Conservation (phyloP, 495 filamentous ascomycete genomes). For the Penicillium coffeae region DNA sequence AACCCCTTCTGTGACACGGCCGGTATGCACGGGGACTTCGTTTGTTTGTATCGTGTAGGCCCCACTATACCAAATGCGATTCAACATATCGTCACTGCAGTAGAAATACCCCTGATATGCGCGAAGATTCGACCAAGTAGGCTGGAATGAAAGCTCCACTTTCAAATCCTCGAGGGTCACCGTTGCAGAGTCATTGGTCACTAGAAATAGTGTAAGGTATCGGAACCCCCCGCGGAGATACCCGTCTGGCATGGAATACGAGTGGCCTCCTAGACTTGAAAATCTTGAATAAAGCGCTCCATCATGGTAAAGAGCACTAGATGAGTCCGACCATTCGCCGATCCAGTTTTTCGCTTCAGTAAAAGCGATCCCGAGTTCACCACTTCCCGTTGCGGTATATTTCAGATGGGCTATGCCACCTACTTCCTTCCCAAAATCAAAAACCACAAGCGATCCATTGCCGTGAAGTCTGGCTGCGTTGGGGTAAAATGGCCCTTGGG, state of each 20-base stretch:
- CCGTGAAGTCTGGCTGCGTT: constrained; percentile 31
- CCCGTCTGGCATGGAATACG: constrained; percentile 51
- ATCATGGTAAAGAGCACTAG: constrained; percentile 52
- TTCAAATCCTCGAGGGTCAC: constrained; percentile 40
- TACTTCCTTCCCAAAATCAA: constrained; percentile 58
- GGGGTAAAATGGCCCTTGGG: constrained; percentile 22
- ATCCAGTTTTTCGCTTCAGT: constrained; percentile 61
- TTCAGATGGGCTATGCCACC: constrained; percentile 52
- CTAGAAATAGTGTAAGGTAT: constrained; percentile 55
- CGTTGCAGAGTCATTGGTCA: constrained; percentile 26
- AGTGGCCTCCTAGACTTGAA: constrained; percentile 36
- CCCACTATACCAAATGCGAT: constrained; percentile 63
- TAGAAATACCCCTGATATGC: constrained; percentile 65
- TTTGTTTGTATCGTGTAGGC: constrained; percentile 62
- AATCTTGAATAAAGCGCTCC: constrained; percentile 52
- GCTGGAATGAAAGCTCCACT: constrained; percentile 55
- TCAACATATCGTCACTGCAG: constrained; percentile 55
- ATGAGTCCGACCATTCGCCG: constrained; percentile 56
- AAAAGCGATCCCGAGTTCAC: constrained; percentile 56
- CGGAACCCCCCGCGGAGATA: constrained; percentile 58
- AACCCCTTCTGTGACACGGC: constrained; percentile 49
- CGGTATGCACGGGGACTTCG: constrained; percentile 50
- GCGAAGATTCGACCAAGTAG: constrained; percentile 59
- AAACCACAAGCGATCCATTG: constrained; percentile 48
- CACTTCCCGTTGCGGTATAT: constrained; percentile 42